phyloP scores from a whole-genome alignment of 108 stramenopile species.

The Pelagomonas calceolata region DNA sequence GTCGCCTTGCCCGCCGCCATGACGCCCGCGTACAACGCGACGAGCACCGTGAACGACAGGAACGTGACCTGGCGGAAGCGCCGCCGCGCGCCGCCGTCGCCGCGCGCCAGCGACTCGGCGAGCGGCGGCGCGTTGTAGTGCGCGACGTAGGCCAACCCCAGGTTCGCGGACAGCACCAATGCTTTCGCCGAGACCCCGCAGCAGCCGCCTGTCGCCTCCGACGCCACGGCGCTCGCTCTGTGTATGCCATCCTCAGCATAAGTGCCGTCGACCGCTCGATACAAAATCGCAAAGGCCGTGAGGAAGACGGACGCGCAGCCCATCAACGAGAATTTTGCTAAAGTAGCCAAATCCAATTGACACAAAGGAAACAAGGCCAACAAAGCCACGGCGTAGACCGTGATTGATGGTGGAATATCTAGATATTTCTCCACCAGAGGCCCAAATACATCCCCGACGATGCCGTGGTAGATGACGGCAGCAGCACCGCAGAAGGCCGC shows the following conservation, averaged over 20 bases:
- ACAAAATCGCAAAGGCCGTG: too few species aligned
- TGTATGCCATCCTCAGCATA: too few species aligned
- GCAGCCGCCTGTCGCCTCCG: too few species aligned
- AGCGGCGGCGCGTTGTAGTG: constrained; percentile 51
- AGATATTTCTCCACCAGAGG: background rate
- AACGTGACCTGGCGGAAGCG: constrained; percentile 35
- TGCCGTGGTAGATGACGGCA: constrained; percentile 40
- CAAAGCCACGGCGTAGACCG: constrained; percentile 27
- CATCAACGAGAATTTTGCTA: background rate
- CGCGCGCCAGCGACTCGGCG: too few species aligned
- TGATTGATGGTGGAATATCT: constrained; percentile 16
- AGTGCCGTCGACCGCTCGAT: too few species aligned
- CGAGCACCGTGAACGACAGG: constrained; percentile 28
- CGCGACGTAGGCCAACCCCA: constrained; percentile 43
- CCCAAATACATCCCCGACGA: constrained; percentile 46
- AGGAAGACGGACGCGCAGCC: too few species aligned
- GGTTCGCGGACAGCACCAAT: constrained; percentile 33
- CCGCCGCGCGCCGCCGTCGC: background rate
- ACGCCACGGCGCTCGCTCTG: too few species aligned
- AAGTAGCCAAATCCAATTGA: constrained; percentile 36
- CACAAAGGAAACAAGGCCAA: constrained; percentile 17
- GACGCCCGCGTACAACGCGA: constrained; percentile 28
- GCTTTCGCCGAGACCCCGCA: too few species aligned
- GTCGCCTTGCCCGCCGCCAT: constrained; percentile 46
- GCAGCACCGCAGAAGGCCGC: constrained; percentile 31